phyloP scores from a whole-genome alignment of 371 early-diverging fungal genomes.

The Lichtheimia ramosa region DNA sequence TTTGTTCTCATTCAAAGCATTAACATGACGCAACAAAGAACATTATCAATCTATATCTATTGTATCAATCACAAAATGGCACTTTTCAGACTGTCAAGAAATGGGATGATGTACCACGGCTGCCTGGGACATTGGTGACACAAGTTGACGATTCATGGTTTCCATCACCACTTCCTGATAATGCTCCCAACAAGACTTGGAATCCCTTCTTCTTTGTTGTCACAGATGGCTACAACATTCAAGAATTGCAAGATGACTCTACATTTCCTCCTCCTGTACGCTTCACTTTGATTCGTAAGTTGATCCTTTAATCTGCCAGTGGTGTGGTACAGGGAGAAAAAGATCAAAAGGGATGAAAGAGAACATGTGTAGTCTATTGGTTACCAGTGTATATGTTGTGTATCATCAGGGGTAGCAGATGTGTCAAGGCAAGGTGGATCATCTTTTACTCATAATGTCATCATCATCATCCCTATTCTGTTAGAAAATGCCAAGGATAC shows the following conservation, averaged over 20 bases:
- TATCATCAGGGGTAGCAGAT: too few species aligned
- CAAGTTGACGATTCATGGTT: slow-evolving; percentile 38
- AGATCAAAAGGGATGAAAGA: not conserved
- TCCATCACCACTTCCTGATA: slow-evolving; percentile 18
- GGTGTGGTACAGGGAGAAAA: slow-evolving; percentile 3
- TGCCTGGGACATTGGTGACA: slow-evolving; percentile 26
- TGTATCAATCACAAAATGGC: slow-evolving; percentile 15
- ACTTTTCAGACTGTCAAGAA: slow-evolving; percentile 12
- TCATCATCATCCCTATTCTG: too few species aligned
- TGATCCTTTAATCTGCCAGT: too few species aligned
- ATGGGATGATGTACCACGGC: slow-evolving; percentile 22
- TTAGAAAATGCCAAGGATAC: slow-evolving; percentile 34
- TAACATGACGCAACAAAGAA: slow-evolving; percentile 7
- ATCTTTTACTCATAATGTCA: too few species aligned
- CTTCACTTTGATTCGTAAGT: slow-evolving; percentile 39
- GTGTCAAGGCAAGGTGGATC: too few species aligned
- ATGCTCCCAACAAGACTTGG: slow-evolving; percentile 25
- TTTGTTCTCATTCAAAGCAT: not conserved
- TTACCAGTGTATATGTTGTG: too few species aligned
- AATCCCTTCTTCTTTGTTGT: slow-evolving; percentile 27
- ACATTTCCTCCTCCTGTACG: slow-evolving; percentile 26
- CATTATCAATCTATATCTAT: slow-evolving; percentile 28
- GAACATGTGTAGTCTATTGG: not conserved
- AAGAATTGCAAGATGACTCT: slow-evolving; percentile 17
- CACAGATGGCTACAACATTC: slow-evolving; percentile 22